Evolutionary conservation across 1,284 basidiomycete genomes (phyloP).

Genomic region (Papiliotrema terrestris): DNA sequence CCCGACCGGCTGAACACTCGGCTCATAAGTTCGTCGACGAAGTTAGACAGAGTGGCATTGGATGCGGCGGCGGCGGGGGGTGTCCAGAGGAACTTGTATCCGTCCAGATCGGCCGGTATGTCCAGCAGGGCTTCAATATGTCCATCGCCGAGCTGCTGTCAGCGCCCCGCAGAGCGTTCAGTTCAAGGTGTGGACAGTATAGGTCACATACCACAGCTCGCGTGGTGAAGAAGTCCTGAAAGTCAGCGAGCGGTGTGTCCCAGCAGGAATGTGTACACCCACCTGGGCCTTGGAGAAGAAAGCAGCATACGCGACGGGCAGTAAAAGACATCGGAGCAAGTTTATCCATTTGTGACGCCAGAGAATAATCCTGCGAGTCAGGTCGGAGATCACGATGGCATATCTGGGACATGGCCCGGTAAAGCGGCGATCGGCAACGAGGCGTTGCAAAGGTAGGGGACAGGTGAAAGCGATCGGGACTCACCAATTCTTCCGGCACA

Average conservation of each 20-base stretch:
- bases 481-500: conserved; percentile 74
- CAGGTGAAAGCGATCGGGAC: conserved; percentile 33
- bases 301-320: conserved; percentile 65
- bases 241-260: no score
- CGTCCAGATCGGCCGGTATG: conserved; percentile 56
- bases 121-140: conserved; percentile 55
- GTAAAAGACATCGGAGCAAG: conserved; percentile 61
- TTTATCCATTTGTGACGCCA: conserved; percentile 54
- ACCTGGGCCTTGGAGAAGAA: conserved; percentile 56
- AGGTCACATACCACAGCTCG: conserved; percentile 44
- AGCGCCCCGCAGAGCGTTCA: neutral
- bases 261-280: neutral
- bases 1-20: conserved; percentile 28
- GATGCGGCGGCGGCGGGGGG: conserved; percentile 50
- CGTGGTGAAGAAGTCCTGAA: conserved; percentile 24
- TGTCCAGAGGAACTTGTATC: conserved; percentile 61
- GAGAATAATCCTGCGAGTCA: conserved; percentile 13
- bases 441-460: neutral
- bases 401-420: no score
- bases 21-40: conserved; percentile 59
- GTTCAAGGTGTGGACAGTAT: conserved; percentile 27
- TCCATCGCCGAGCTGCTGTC: conserved; percentile 61
- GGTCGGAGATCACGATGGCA: neutral
- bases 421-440: conserved; percentile 19
- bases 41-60: conserved; percentile 54